Base-by-base conservation (phyloP, 2,329 filamentous ascomycete genomes). In the Aspergillus japonicus region DNA sequence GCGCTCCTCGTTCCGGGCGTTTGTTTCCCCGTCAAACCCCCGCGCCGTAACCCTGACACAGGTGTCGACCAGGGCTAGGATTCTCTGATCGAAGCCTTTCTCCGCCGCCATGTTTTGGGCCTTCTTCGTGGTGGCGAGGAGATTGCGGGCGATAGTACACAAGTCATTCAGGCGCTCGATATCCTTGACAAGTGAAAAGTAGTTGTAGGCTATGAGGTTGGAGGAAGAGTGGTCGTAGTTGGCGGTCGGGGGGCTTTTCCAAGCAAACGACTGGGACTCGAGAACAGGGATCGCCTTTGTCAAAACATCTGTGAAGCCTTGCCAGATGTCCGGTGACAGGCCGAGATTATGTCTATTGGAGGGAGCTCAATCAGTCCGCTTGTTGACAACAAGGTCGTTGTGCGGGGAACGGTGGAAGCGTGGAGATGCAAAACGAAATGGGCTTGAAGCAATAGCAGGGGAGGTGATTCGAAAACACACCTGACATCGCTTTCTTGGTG, bases 51-150 rank as follows among this genome's bases (percentile, higher is more conserved):
- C 85, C 54, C 85, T 79, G 11, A 89, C 85, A 67, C 85, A 88
- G 51, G 86, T 83, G 67, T 87, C 86, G 63, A 88, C 83, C 50
- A 89, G 71, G 44, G 83, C 82, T 63, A 87, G 79, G 31, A 88
- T 81, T 62, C 86, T 81, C 69, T 86, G 83, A 66, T 88, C 85
- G 56, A 88, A 84, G 2, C 82, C 78, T 50, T 82, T 80, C 56
- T 84, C 81, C 4, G 85, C 84, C 2, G 85, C 84, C n/a, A 88
- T 76, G 62, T 88, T 85, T 70, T 89, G 86, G 23, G 84, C 85
- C 52, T 79, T 79, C 62, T 85, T 84, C 21, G 85, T 87, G 23
- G 81, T 83, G 0, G 85, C 85, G 35, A 88, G 78, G 26, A 87
- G 78, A 68, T 88, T 89, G 31, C 86, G 80, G 23, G 83, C 83